phyloP scores from a whole-genome alignment of 2,329 filamentous ascomycete genomes.

The Setomelanomma holmii region DNA sequence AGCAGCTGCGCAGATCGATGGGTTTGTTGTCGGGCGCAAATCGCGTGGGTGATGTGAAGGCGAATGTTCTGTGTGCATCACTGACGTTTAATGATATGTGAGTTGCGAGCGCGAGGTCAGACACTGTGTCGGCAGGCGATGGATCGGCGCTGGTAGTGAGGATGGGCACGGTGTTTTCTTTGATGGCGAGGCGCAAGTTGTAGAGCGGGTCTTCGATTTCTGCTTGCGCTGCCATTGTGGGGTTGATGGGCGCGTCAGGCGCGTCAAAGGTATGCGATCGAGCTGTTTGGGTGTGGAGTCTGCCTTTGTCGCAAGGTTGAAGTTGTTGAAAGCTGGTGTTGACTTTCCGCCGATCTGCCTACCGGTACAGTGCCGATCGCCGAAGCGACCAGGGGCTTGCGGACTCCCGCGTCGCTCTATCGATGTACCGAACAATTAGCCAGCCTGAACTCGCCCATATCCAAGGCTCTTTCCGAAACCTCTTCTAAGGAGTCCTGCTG shows the following conservation, averaged over 20 bases:
- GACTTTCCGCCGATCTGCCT: conserved; percentile 14
- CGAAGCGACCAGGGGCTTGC: conserved; percentile 1
- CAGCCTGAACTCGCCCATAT: too few species aligned
- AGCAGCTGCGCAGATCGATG: conserved; percentile 91
- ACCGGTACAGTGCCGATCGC: too few species aligned
- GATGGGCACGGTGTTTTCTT: conserved; percentile 71
- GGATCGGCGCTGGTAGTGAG: conserved; percentile 75
- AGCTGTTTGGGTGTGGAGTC: conserved; percentile 1
- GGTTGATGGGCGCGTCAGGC: conserved; percentile 16
- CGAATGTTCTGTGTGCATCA: conserved; percentile 67
- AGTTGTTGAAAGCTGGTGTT: conserved; percentile 11
- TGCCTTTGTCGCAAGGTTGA: conserved; percentile 8
- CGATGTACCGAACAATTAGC: too few species aligned
- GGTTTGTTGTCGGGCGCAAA: conserved; percentile 75
- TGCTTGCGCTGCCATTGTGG: conserved; percentile 34
- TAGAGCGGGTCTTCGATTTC: conserved; percentile 72
- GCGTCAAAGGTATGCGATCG: conserved; percentile 10
- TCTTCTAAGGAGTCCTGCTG: neutral
- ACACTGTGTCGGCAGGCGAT: conserved; percentile 64
- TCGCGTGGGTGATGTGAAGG: conserved; percentile 78
- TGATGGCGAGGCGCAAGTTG: conserved; percentile 83
- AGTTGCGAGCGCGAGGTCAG: conserved; percentile 64
- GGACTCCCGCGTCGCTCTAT: conserved; percentile 6
- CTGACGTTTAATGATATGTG: conserved; percentile 71
- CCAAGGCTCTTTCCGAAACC: too few species aligned